Percentiles rank a stretch among this genome's conserved stretches.
phyloP scores from a whole-genome alignment of 1,284 basidiomycete genomes.

The Trametes hirsuta region DNA sequence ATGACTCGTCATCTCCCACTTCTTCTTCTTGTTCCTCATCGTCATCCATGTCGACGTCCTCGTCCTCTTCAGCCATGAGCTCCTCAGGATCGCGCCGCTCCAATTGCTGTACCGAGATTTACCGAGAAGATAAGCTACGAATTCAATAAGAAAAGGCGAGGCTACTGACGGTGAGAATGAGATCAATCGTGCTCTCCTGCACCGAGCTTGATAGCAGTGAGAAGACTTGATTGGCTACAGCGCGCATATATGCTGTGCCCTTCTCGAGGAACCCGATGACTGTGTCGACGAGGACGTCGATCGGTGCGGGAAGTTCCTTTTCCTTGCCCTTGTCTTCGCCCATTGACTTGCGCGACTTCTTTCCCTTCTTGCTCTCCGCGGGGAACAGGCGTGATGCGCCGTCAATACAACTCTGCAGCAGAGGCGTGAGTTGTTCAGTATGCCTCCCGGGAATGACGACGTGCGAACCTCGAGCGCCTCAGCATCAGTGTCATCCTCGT shows the following conservation, averaged over 20 bases:
- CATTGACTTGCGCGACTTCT: conserved; percentile 48
- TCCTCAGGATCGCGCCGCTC: conserved; percentile 70
- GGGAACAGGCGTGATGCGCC: conserved; percentile 56
- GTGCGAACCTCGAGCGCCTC: conserved; percentile 65
- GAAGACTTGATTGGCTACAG: conserved; percentile 84
- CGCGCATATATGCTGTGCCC: conserved; percentile 82
- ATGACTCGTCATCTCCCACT: conserved; percentile 37
- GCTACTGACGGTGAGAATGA: conserved; percentile 78
- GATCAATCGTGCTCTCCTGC: conserved; percentile 76
- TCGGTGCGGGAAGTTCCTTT: conserved; percentile 55
- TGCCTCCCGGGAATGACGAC: background rate
- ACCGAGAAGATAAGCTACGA: conserved; percentile 16
- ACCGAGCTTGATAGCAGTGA: conserved; percentile 73
- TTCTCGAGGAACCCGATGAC: conserved; percentile 90
- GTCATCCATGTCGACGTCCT: conserved; percentile 41
- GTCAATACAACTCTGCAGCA: conserved; percentile 42
- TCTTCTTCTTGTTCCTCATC: conserved; percentile 46
- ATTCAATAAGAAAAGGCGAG: background rate
- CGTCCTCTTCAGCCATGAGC: conserved; percentile 48
- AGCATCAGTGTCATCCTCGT: conserved; percentile 48
- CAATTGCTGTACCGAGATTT: conserved; percentile 66
- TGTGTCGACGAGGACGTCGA: conserved; percentile 87
- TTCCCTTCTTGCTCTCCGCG: conserved; percentile 42
- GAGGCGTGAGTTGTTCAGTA: conserved; percentile 1
- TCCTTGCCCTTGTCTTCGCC: conserved; percentile 36